Percentiles rank a stretch among this genome's conserved stretches.
phyloP scores from a whole-genome alignment of 75 land plant species.

The Cupressus sempervirens region DNA sequence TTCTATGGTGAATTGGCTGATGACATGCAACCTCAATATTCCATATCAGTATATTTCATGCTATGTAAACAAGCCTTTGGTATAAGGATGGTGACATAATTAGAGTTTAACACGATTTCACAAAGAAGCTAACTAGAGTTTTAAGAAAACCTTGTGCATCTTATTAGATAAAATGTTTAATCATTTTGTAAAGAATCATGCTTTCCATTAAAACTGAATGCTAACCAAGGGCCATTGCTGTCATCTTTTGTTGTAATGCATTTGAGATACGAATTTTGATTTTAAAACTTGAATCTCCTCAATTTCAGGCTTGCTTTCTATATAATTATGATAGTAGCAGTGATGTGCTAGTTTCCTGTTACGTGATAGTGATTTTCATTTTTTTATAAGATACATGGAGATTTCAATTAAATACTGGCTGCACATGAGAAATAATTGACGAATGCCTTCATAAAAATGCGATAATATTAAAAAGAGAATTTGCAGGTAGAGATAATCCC shows the following conservation, averaged over 20 bases:
- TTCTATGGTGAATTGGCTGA: neutral
- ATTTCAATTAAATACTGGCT: neutral
- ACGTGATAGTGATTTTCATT: neutral
- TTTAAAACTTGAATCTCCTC: neutral
- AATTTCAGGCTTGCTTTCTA: neutral
- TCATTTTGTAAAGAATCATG: neutral
- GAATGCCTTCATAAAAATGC: neutral
- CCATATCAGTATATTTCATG: neutral
- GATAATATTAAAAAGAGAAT: neutral
- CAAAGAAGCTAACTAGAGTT: neutral
- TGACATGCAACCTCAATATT: neutral
- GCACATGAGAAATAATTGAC: neutral
- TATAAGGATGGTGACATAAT: neutral
- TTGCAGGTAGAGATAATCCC: neutral
- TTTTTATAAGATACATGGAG: neutral
- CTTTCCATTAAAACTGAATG: neutral
- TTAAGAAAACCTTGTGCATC: neutral
- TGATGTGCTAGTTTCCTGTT: neutral
- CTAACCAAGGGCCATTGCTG: neutral
- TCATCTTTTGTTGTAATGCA: neutral
- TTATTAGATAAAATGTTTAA: neutral
- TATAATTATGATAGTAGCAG: neutral
- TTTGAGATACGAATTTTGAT: neutral
- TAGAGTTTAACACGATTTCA: neutral
- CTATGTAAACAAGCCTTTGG: neutral